Evolutionary conservation across 495 filamentous ascomycete genomes (phyloP).

Genomic region (Baudoinia panamericana): DNA sequence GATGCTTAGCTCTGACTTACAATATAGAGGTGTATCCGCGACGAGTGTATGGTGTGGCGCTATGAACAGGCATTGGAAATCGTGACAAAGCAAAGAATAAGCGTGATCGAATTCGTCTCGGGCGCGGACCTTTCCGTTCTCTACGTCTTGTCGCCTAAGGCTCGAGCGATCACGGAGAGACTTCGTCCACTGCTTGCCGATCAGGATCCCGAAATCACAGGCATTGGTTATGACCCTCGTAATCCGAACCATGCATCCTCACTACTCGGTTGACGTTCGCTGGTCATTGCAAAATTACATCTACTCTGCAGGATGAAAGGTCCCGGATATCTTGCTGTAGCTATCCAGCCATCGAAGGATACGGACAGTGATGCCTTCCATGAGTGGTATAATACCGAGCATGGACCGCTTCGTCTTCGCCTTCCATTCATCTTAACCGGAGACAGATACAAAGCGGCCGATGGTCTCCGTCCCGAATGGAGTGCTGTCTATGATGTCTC

Average conservation of each 20-base stretch:
- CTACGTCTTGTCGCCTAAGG: not conserved
- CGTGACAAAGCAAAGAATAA: not conserved
- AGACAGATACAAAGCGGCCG: constrained; percentile 59
- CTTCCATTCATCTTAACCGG: constrained; percentile 62
- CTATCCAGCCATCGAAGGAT: constrained; percentile 12
- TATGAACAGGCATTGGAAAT: not conserved
- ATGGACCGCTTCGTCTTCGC: constrained; percentile 63
- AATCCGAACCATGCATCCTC: not conserved
- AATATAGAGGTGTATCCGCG: too few species aligned
- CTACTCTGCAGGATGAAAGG: constrained; percentile 13
- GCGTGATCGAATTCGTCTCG: not conserved
- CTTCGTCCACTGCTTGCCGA: not conserved
- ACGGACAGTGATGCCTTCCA: constrained; percentile 47
- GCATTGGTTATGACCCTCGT: not conserved
- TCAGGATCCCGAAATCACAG: not conserved
- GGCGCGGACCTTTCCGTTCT: not conserved
- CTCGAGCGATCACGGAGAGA: not conserved
- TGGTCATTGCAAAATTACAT: not conserved
- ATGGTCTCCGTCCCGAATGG: constrained; percentile 48
- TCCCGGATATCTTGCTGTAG: constrained; percentile 20
- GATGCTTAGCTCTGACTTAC: too few species aligned
- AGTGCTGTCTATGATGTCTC: constrained; percentile 71
- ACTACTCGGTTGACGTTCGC: not conserved
- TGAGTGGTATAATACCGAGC: constrained; percentile 86
- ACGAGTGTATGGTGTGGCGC: too few species aligned